Conservation (phyloP, 345 rosid genomes). For the Mallotus nudiflorus region DNA sequence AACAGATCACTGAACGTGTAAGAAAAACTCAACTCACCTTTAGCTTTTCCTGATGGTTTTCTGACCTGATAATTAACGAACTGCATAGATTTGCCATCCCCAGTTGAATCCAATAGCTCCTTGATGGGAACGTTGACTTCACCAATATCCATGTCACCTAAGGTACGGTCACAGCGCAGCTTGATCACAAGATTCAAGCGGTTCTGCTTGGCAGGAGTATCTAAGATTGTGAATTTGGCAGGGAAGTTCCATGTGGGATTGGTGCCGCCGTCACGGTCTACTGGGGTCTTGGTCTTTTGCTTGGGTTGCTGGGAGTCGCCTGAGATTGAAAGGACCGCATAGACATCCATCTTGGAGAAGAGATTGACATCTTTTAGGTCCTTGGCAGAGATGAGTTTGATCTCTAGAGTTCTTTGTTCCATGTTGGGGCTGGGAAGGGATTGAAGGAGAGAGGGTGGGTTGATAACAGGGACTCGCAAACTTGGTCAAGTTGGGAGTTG, state of each 20-base stretch:
- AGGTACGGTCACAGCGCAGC: constrained; percentile 64
- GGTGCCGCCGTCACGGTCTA: constrained; percentile 48
- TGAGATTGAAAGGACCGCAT: constrained; percentile 56
- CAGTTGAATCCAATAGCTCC: constrained; percentile 47
- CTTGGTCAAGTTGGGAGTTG: too few relatives aligned
- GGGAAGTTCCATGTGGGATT: constrained; percentile 73
- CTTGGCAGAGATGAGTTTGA: constrained; percentile 68
- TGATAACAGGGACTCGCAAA: background rate
- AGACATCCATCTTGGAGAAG: constrained; percentile 79
- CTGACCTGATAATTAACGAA: constrained; percentile 67
- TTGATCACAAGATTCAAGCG: constrained; percentile 50
- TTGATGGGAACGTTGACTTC: constrained; percentile 70
- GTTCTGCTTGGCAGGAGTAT: constrained; percentile 46
- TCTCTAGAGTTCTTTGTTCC: constrained; percentile 58
- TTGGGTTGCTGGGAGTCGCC: constrained; percentile 38
- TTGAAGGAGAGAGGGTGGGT: background rate
- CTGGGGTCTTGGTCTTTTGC: constrained; percentile 47
- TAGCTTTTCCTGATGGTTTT: constrained; percentile 62
- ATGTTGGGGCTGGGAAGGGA: constrained; percentile 18
- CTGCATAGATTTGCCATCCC: constrained; percentile 30
- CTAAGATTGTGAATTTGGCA: constrained; percentile 51
- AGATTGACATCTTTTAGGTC: constrained; percentile 67
- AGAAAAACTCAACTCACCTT: constrained; percentile 67
- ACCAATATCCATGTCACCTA: constrained; percentile 71
- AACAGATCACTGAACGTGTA: constrained; percentile 47